Conservation (phyloP, 164 flowering plant species). For the Amborella trichopoda region DNA sequence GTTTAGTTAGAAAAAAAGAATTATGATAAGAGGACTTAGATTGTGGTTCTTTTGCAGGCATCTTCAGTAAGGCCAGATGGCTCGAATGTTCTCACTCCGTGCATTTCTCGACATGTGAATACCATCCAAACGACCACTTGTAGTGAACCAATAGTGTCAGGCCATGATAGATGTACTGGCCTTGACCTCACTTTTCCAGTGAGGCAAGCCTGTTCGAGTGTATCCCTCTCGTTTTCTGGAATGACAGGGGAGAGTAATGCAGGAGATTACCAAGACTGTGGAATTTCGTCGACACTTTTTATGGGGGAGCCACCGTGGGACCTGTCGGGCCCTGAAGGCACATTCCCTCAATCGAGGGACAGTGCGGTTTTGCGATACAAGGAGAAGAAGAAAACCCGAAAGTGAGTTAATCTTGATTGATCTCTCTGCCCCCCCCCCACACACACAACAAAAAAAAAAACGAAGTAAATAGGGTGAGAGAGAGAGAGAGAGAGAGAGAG, state of each 20-base stretch:
- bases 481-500: not conserved
- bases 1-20: too few species aligned
- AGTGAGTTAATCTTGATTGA: slow-evolving; percentile 31
- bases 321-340: slow-evolving; percentile 38
- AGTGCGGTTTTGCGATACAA: slow-evolving; percentile 79
- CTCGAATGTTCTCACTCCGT: not conserved
- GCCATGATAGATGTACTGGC: not conserved
- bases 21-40: not conserved
- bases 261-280: slow-evolving; percentile 75
- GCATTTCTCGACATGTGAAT: not conserved
- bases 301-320: slow-evolving; percentile 69
- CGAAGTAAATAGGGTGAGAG: not conserved
- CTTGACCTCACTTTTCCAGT: not conserved
- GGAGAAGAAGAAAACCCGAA: slow-evolving; percentile 84
- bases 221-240: slow-evolving; percentile 61
- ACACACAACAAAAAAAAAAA: not conserved
- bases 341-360: slow-evolving; percentile 38
- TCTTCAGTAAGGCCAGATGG: not conserved
- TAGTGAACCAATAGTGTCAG: not conserved
- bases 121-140: not conserved
- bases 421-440: not conserved
- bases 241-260: slow-evolving; percentile 54
- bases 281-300: slow-evolving; percentile 50
- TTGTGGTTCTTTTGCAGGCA: not conserved
- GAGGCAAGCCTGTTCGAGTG: slow-evolving; percentile 17